Percentiles rank a stretch among this genome's conserved stretches.
These are phyloP conservation scores for Ziziphus jujuba DNA, from an alignment of 306 rosid genomes.

Conservation along the genomic window DNA sequence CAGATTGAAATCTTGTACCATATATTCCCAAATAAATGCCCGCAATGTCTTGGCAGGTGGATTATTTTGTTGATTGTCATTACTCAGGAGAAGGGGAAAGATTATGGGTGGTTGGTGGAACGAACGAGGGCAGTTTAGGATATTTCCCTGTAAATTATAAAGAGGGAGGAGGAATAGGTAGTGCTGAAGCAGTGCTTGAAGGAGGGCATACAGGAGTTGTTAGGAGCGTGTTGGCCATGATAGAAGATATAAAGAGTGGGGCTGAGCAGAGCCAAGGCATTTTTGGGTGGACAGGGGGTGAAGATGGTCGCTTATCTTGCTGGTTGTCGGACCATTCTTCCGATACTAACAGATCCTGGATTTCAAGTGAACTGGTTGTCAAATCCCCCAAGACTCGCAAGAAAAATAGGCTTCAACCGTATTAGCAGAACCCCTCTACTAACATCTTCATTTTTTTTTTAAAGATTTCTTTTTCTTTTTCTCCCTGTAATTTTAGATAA, in stretches of 20 bases:
- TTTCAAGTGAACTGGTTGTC: constrained; percentile 58
- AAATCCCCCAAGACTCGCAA: constrained; percentile 50
- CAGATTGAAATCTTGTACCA: not conserved
- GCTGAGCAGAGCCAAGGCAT: constrained; percentile 43
- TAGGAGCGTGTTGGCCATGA: constrained; percentile 67
- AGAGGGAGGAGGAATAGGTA: constrained; percentile 50
- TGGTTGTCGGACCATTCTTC: constrained; percentile 71
- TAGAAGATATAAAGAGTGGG: constrained; percentile 36
- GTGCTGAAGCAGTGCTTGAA: constrained; percentile 80
- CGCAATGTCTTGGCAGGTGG: constrained; percentile 54
- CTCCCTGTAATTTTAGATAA: too few relatives aligned
- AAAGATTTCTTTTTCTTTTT: too few relatives aligned
- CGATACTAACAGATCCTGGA: constrained; percentile 61
- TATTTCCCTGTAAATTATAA: constrained; percentile 68
- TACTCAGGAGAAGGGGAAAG: constrained; percentile 61
- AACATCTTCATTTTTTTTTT: not conserved
- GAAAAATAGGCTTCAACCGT: constrained; percentile 72
- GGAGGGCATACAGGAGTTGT: constrained; percentile 77
- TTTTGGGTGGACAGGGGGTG: constrained; percentile 97
- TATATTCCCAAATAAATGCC: not conserved
- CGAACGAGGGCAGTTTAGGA: constrained; percentile 66
- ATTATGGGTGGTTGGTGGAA: constrained; percentile 85
- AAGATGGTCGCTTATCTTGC: constrained; percentile 91
- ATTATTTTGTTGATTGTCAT: constrained; percentile 86
- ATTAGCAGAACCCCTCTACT: constrained; percentile 27